Evolutionary conservation across 768 basidiomycete genomes (phyloP).

Genomic region (Omphalotus guepiniiformis): DNA sequence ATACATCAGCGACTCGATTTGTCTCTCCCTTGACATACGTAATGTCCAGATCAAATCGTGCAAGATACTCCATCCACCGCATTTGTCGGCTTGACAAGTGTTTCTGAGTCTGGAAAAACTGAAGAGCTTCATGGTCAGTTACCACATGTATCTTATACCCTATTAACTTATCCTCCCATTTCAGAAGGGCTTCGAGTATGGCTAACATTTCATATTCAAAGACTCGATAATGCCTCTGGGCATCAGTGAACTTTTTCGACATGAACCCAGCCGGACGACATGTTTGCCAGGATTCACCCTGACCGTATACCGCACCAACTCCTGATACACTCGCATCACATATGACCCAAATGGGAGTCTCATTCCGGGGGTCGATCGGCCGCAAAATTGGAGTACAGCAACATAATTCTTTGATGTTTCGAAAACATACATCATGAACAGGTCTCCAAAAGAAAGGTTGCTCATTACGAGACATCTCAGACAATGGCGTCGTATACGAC

Average conservation of each 20-base stretch:
- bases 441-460: constrained; percentile 20
- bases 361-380: not conserved
- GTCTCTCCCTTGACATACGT: constrained; percentile 21
- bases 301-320: constrained; percentile 13
- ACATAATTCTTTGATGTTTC: constrained; percentile 13
- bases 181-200: constrained; percentile 16
- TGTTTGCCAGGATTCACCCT: constrained; percentile 20
- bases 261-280: constrained; percentile 24
- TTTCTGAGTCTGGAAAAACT: constrained; percentile 18
- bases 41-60: constrained; percentile 22
- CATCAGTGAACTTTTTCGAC: constrained; percentile 23
- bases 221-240: constrained; percentile 19
- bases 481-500: constrained; percentile 17
- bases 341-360: constrained; percentile 1
- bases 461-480: constrained; percentile 15
- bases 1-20: constrained; percentile 25
- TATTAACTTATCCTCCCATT: constrained; percentile 25
- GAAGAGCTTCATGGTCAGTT: constrained; percentile 22
- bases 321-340: constrained; percentile 1
- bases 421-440: constrained; percentile 16
- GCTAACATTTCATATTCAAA: constrained; percentile 17
- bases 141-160: constrained; percentile 17
- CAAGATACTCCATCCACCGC: constrained; percentile 28
- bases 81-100: constrained; percentile 19
- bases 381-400: constrained; percentile 5